Evolutionary conservation across 257 asterid genomes (phyloP), one percentile per base, ranked within the genome.

Genomic region (Rauvolfia tetraphylla): DNA sequence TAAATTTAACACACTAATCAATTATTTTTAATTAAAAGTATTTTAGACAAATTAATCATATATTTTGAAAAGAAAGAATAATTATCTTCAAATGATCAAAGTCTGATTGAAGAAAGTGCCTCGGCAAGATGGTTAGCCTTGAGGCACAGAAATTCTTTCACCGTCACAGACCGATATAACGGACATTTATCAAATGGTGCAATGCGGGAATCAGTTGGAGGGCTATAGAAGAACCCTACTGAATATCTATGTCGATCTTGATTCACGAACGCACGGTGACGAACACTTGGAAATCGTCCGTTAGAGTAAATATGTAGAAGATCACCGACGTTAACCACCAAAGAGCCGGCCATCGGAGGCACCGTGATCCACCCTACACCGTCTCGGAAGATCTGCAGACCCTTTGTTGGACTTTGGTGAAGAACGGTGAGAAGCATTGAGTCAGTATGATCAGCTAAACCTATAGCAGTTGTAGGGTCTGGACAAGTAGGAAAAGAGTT

Each of bases 401-500:
- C 97, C 46, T 83, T 77, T 33, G 90, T 81, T 74, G 84, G 68
- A 20, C 83, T 89, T 63, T 93, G 98, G n/a, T 92, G 94, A 44
- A 93, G 90, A 65, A 93, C 86, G 15, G 98, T 93, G 7, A 93
- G 76, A 9, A 90, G 90, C 25, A 85, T 53, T 0, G 98, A 81
- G 56, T 93, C 98, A 1, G 98, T 93, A 80, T 93, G 97, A 0
- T 97, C 93, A 44, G 93, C 96, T 63, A 93, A 81, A 18, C 98
- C 98, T 29, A 93, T 72, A 23, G 96, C 91, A 1, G 36, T 88
- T 25, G 67, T 82, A 69, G 97, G 94, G 87, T 88, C 86, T 14
- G 97, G 98, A 77, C 98, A 93, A 14, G 84, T 77, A 36, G 98
- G 98, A 80, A 88, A 93, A 0, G 98, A 93, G 58, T 93, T 93